Conservation (phyloP, 106 monocot genomes). For the Chionographis japonica region DNA sequence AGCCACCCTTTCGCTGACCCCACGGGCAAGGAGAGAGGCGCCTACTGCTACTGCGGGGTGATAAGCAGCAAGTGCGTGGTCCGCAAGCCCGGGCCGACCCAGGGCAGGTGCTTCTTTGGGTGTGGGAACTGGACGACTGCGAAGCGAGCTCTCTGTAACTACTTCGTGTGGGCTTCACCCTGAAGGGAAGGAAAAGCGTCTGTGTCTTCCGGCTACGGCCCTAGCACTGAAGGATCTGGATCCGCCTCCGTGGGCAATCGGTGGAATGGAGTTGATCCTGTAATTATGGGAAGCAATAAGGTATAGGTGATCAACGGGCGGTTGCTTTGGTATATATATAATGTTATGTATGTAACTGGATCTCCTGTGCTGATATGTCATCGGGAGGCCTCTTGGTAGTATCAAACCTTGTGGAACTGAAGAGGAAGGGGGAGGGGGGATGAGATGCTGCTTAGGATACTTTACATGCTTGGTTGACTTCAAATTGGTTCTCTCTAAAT, state of each 20-base stretch:
- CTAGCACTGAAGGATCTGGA: constrained; percentile 1
- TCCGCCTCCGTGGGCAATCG: not conserved
- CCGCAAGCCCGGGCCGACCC: constrained; percentile 43
- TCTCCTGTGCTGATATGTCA: constrained; percentile 11
- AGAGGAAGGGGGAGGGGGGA: constrained; percentile 36
- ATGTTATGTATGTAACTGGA: not conserved
- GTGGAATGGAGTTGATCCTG: not conserved
- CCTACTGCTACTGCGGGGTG: constrained; percentile 62
- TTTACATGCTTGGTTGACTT: constrained; percentile 11
- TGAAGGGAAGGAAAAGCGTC: constrained; percentile 5
- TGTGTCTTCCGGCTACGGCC: no score
- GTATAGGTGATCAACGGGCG: constrained; percentile 3
- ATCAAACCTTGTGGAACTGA: constrained; percentile 41
- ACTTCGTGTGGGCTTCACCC: constrained; percentile 60
- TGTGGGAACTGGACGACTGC: constrained; percentile 57
- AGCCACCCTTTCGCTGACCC: constrained; percentile 10
- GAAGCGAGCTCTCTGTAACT: constrained; percentile 42
- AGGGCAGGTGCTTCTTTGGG: constrained; percentile 54
- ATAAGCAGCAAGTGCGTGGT: constrained; percentile 41
- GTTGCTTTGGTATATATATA: constrained; percentile 10
- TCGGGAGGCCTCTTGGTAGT: constrained; percentile 23
- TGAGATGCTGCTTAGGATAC: constrained; percentile 37
- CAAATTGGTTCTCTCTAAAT: no score
- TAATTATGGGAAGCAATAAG: constrained; percentile 2
- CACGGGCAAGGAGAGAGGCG: constrained; percentile 8